Conservation (phyloP, 2,329 filamentous ascomycete genomes). For the Cladorrhinum sp. region DNA sequence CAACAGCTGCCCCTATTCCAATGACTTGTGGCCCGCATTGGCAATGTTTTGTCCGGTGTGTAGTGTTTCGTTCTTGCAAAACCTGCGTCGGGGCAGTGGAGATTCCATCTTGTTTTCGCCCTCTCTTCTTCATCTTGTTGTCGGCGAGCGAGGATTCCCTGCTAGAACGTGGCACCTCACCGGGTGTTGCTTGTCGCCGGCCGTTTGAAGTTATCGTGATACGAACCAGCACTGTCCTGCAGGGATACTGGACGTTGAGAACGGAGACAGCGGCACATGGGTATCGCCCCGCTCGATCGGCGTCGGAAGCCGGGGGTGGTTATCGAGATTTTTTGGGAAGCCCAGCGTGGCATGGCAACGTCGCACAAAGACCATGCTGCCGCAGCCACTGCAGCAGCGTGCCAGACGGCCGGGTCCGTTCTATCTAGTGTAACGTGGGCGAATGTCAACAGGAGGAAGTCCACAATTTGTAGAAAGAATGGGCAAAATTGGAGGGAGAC, state of each 20-base stretch:
- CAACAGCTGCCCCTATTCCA: neutral
- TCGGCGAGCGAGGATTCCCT: neutral
- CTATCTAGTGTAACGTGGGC: neutral
- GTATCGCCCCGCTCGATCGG: slow-evolving; percentile 11
- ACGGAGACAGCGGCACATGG: slow-evolving; percentile 4
- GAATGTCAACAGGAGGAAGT: neutral
- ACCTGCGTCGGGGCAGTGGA: slow-evolving; percentile 5
- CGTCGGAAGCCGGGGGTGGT: slow-evolving; percentile 3
- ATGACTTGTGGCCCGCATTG: neutral
- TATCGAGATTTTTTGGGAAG: neutral
- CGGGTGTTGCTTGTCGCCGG: slow-evolving; percentile 5
- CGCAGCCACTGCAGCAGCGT: neutral
- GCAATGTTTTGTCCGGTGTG: neutral
- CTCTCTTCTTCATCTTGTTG: slow-evolving; percentile 13
- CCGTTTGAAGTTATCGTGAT: neutral
- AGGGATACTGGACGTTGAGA: neutral
- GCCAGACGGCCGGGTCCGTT: neutral
- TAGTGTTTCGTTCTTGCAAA: neutral
- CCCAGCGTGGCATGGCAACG: neutral
- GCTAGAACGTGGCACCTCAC: neutral
- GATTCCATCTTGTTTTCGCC: slow-evolving; percentile 10
- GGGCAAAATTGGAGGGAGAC: neutral
- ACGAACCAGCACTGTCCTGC: slow-evolving; percentile 16
- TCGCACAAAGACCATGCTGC: slow-evolving; percentile 3
- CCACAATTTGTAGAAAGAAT: neutral